Percentiles rank a stretch among this genome's conserved stretches.
Conservation (phyloP, 257 asterid species). For the Verbena officinalis region DNA sequence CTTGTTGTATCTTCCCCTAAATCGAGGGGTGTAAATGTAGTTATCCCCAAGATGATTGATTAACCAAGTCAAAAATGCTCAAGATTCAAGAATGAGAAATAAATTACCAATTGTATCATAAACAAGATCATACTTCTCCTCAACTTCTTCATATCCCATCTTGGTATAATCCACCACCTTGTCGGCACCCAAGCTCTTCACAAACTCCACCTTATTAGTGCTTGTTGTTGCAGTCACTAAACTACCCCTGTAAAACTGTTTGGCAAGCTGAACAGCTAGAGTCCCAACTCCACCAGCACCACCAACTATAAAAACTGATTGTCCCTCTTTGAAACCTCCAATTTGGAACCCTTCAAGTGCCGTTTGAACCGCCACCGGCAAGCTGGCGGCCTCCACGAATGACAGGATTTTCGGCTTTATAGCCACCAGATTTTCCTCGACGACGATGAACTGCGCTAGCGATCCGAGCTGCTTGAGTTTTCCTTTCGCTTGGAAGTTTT, state of each 20-base stretch:
- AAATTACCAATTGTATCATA: constrained; percentile 58
- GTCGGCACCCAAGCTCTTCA: constrained; percentile 63
- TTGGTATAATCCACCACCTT: constrained; percentile 65
- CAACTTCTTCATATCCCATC: constrained; percentile 40
- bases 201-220: constrained; percentile 54
- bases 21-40: no score
- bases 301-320: constrained; percentile 56
- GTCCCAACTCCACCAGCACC: constrained; percentile 79
- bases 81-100: background rate
- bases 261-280: constrained; percentile 60
- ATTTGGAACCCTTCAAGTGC: constrained; percentile 58
- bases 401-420: constrained; percentile 50
- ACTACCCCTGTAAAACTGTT: constrained; percentile 46
- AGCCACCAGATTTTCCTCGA: constrained; percentile 57
- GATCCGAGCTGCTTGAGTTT: constrained; percentile 49
- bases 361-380: constrained; percentile 63
- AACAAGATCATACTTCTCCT: constrained; percentile 66
- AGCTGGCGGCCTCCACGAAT: constrained; percentile 65
- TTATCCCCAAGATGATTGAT: no score
- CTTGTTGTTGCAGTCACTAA: constrained; percentile 62
- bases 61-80: no score
- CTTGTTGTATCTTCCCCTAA: no score
- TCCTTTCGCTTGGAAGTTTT: constrained; percentile 39
- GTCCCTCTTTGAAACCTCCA: constrained; percentile 45
- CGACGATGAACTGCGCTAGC: constrained; percentile 50